Conservation (phyloP, 225 moss, liverwort and hornwort species). For the Physcomitrium patens region DNA sequence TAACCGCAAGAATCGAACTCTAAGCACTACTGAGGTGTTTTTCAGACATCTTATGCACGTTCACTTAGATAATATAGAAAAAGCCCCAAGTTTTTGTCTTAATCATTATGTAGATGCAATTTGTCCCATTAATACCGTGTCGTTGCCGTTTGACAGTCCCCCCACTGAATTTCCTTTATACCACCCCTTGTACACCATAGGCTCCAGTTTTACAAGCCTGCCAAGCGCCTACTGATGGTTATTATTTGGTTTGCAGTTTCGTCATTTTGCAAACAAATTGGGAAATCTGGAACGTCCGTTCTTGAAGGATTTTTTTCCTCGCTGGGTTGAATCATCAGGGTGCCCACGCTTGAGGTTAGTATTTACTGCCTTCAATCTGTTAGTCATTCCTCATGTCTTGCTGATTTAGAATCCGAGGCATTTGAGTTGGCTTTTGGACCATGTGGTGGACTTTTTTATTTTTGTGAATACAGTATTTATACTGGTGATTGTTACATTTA, state of each 20-base stretch:
- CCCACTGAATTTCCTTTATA: not conserved
- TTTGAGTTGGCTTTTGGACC: not conserved
- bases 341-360: slow-evolving; percentile 94
- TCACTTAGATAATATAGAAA: slow-evolving; percentile 6
- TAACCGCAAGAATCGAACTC: slow-evolving; percentile 71
- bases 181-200: slow-evolving; percentile 20
- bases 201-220: slow-evolving; percentile 14
- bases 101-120: slow-evolving; percentile 11
- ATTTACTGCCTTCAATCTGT: slow-evolving; percentile 27
- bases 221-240: slow-evolving; percentile 22
- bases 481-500: slow-evolving; percentile 6
- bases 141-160: not conserved
- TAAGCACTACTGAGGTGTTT: slow-evolving; percentile 89
- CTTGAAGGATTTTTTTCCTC: slow-evolving; percentile 97
- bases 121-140: not conserved
- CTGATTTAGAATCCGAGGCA: slow-evolving; percentile 29
- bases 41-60: slow-evolving; percentile 22
- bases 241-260: slow-evolving; percentile 69
- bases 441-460: slow-evolving; percentile 16
- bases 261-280: slow-evolving; percentile 97
- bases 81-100: slow-evolving; percentile 4
- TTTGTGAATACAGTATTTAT: slow-evolving; percentile 2
- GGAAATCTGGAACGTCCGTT: slow-evolving; percentile 98
- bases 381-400: slow-evolving; percentile 20
- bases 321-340: slow-evolving; percentile 99